Conservation (phyloP, 345 rosid genomes). For the Dovyalis caffra region DNA sequence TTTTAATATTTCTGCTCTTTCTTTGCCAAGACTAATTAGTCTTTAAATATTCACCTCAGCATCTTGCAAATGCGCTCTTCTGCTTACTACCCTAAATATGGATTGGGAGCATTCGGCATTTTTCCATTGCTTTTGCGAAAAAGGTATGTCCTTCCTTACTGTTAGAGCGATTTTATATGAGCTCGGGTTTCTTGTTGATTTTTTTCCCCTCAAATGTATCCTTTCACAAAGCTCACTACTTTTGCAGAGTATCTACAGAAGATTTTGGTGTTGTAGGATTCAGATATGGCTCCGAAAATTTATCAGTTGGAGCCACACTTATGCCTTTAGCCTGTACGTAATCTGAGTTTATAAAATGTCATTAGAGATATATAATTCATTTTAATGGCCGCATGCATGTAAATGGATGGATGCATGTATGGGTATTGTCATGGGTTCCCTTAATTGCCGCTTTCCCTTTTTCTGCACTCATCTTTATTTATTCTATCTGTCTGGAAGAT, state of each 20-base stretch:
- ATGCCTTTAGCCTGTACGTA: constrained; percentile 57
- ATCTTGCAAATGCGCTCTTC: constrained; percentile 63
- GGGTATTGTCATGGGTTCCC: neutral
- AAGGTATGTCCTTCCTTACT: constrained; percentile 33
- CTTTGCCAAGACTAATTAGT: no score
- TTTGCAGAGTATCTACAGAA: constrained; percentile 48
- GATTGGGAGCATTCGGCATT: constrained; percentile 75
- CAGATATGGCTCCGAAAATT: constrained; percentile 70
- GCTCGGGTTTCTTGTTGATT: neutral
- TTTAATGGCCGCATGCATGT: no score
- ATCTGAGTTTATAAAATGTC: neutral
- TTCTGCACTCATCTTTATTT: neutral
- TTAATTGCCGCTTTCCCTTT: neutral
- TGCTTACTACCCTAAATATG: constrained; percentile 69
- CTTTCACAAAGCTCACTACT: constrained; percentile 18
- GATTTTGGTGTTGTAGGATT: constrained; percentile 72
- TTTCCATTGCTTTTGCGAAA: constrained; percentile 60
- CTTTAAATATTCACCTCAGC: constrained; percentile 31
- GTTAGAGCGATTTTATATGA: neutral
- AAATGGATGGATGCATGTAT: neutral
- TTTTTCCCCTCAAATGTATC: constrained; percentile 4
- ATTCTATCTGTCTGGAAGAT: neutral
- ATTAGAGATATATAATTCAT: neutral
- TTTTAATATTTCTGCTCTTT: neutral
- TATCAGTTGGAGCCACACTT: constrained; percentile 69